A percentile compares a stretch with the other conserved stretches of the same genome.
phyloP scores from a whole-genome alignment of 139 green algal genomes.

The Closterium sp. region DNA sequence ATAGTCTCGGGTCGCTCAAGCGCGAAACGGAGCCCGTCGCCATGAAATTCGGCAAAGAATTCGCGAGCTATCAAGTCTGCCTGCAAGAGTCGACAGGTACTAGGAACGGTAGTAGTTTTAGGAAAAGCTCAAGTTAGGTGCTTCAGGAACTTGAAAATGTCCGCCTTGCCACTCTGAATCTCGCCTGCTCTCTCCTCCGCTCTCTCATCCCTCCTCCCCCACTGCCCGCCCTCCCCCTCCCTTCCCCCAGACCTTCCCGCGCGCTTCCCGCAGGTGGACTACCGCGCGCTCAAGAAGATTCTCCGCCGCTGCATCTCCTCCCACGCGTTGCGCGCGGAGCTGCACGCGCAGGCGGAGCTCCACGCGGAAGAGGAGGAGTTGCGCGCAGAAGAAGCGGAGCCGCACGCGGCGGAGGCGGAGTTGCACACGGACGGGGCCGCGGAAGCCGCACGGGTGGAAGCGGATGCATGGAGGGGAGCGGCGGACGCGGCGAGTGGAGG shows the following conservation, averaged over 20 bases:
- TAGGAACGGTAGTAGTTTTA: too few species aligned
- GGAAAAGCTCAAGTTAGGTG: too few species aligned
- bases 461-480: too few species aligned
- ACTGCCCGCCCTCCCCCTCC: neutral
- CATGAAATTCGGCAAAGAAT: neutral
- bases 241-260: neutral
- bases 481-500: too few species aligned
- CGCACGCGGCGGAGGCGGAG: too few species aligned
- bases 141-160: too few species aligned
- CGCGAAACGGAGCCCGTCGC: too few species aligned
- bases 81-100: neutral
- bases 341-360: neutral
- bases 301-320: neutral
- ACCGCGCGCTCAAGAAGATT: neutral
- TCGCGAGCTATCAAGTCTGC: neutral
- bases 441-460: too few species aligned
- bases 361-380: neutral
- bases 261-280: neutral
- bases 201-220: too few species aligned
- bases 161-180: too few species aligned
- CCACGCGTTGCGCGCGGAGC: neutral
- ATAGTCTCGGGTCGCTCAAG: too few species aligned
- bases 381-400: neutral
- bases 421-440: too few species aligned
- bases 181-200: neutral